Evolutionary conservation across 164 flowering plant species (phyloP).

Genomic region (Stephania japonica): DNA sequence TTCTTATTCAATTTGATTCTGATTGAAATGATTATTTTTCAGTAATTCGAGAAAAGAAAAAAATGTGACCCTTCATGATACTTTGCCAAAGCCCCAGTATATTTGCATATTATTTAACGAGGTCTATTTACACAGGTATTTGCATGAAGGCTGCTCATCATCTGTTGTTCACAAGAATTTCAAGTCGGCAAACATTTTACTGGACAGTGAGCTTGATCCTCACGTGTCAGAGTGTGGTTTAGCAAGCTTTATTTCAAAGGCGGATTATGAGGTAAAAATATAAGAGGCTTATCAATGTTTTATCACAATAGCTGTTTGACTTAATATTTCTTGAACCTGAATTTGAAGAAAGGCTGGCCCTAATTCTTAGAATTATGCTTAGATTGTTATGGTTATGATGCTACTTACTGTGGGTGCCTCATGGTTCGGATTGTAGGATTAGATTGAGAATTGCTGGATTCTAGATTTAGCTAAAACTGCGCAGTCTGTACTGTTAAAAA

Average conservation of each 20-base stretch:
- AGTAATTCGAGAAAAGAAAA: background rate
- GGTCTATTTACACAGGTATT: constrained; percentile 47
- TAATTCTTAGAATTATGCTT: background rate
- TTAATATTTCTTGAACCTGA: background rate
- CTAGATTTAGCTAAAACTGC: too few relatives aligned
- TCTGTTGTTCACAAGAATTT: constrained; percentile 77
- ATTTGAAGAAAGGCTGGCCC: background rate
- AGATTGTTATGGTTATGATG: too few relatives aligned
- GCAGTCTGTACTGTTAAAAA: too few relatives aligned
- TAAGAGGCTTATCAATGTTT: background rate
- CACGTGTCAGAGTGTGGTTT: constrained; percentile 90
- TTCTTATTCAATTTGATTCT: background rate
- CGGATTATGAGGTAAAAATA: constrained; percentile 40
- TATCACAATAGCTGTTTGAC: background rate
- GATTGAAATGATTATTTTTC: background rate
- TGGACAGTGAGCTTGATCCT: constrained; percentile 84
- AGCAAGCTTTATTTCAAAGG: constrained; percentile 61
- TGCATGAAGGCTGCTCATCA: constrained; percentile 92
- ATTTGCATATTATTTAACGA: constrained; percentile 9
- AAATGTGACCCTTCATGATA: background rate
- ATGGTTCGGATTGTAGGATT: too few relatives aligned
- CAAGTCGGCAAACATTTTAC: constrained; percentile 84
- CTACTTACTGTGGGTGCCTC: too few relatives aligned
- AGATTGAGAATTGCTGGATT: too few relatives aligned
- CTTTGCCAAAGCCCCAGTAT: background rate